Percentiles rank a stretch among this genome's conserved stretches.
phyloP scores from a whole-genome alignment of 371 early-diverging fungal genomes.

The Phascolomyces articulosus region DNA sequence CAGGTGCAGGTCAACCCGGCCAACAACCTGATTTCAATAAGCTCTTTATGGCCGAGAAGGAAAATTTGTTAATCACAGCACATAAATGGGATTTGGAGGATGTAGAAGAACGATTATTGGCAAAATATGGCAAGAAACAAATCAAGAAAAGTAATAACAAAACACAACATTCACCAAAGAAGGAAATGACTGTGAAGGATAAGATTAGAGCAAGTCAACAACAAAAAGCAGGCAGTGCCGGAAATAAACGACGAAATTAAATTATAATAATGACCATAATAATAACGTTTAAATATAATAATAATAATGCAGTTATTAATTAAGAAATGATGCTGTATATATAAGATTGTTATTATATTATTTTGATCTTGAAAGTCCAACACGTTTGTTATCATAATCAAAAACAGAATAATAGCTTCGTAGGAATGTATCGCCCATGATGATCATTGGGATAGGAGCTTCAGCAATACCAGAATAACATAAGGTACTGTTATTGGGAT shows the following conservation, averaged over 20 bases:
- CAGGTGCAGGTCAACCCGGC: conserved; percentile 61
- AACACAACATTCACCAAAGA: conserved; percentile 9
- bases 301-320: too few species aligned
- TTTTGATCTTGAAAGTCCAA: conserved; percentile 32
- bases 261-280: background rate
- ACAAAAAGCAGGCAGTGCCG: conserved; percentile 18
- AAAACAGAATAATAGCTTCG: conserved; percentile 41
- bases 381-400: conserved; percentile 33
- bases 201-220: conserved; percentile 36
- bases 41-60: conserved; percentile 86
- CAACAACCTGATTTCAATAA: conserved; percentile 87
- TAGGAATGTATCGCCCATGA: conserved; percentile 42
- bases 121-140: conserved; percentile 70
- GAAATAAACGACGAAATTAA: conserved; percentile 32
- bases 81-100: conserved; percentile 84
- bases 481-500: background rate
- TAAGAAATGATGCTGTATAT: too few species aligned
- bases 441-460: conserved; percentile 16
- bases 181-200: conserved; percentile 24
- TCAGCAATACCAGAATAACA: conserved; percentile 23
- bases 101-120: conserved; percentile 83
- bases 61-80: conserved; percentile 81
- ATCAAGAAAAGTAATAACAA: conserved; percentile 3
- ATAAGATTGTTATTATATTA: background rate
- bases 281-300: background rate